phyloP scores from a whole-genome alignment of 129 eudicot species.

The Solidago caesia region DNA sequence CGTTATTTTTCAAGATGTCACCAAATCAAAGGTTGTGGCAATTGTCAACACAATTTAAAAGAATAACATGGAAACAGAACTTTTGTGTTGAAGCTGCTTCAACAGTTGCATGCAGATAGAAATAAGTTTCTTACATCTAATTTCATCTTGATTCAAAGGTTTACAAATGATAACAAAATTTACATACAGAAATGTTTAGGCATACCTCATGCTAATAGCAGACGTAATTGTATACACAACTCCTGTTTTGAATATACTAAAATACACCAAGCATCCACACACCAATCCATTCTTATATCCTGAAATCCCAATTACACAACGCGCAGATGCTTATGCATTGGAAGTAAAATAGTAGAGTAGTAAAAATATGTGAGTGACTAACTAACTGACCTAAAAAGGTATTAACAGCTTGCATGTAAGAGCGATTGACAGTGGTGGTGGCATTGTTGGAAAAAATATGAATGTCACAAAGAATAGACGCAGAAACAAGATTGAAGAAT shows the following conservation, averaged over 20 bases:
- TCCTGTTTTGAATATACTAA: conserved; percentile 60
- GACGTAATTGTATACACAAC: conserved; percentile 77
- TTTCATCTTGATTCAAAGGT: conserved; percentile 10
- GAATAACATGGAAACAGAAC: neutral
- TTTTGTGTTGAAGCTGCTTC: neutral
- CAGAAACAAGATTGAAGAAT: conserved; percentile 50
- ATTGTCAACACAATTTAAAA: neutral
- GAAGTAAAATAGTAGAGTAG: neutral
- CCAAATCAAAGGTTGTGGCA: neutral
- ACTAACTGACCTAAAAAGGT: conserved; percentile 50
- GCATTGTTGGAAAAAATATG: conserved; percentile 50
- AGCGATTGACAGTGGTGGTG: conserved; percentile 43
- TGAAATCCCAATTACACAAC: conserved; percentile 31
- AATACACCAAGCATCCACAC: conserved; percentile 51
- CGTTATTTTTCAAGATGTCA: conserved; percentile 16
- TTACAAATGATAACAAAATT: neutral
- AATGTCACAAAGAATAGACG: conserved; percentile 47
- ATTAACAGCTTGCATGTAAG: conserved; percentile 64
- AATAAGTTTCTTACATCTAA: neutral
- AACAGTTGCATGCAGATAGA: neutral
- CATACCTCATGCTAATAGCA: conserved; percentile 65
- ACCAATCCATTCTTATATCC: conserved; percentile 55
- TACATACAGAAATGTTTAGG: conserved; percentile 10
- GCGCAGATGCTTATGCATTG: neutral
- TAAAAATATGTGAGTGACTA: neutral